Base-by-base conservation (phyloP, 2,329 filamentous ascomycete species). In the Penicillium frequentans region DNA sequence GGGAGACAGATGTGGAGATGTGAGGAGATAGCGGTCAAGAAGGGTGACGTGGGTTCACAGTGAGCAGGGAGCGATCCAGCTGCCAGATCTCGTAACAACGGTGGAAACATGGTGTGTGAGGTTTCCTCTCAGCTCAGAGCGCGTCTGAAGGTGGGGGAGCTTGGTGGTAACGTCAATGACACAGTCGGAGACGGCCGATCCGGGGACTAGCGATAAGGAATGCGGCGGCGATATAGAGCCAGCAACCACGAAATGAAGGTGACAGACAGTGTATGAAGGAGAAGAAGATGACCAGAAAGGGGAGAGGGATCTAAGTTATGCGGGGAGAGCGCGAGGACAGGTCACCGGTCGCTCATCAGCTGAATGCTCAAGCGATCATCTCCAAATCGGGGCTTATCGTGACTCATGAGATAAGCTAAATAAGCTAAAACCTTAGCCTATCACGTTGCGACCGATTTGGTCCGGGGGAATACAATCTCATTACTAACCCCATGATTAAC, bases 1-100 rank as follows among this genome's bases (percentile, higher is more conserved):
- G 86, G 86, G 45, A 89, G 75, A 73, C 86, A 89, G 60, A 81
- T 82, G 66, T 85, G 82, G 60, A 88, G 81, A 52, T 82, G 77
- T 9, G 81, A 80, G 58, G 86, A 88, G 60, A 89, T 69, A 26
- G 76, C 73, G 49, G 79, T 72, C 39, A 89, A 79, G 65, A 88
- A 82, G 42, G 80, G 77, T 63, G 79, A 84, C 2, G 81, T 78
- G 13, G 86, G 86, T 59, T 83, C 79, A 75, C 86, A 89, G 70
- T 85, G 81, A 4, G 77, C 76, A 23, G 86, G 85, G 57, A 87
- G 73, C 21, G 75, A 56, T n/a, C 63, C 60, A 43, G 64, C 53
- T 51, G 66, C 49, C 46, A 70, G 50, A 52, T 62, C 57, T 31
- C 68, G 60, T 63, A 71, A 62, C 63, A 70, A 63, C 52, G 68